Evolutionary conservation across 352 stramenopile species (phyloP).

Genomic region (Pythium dissimile): DNA sequence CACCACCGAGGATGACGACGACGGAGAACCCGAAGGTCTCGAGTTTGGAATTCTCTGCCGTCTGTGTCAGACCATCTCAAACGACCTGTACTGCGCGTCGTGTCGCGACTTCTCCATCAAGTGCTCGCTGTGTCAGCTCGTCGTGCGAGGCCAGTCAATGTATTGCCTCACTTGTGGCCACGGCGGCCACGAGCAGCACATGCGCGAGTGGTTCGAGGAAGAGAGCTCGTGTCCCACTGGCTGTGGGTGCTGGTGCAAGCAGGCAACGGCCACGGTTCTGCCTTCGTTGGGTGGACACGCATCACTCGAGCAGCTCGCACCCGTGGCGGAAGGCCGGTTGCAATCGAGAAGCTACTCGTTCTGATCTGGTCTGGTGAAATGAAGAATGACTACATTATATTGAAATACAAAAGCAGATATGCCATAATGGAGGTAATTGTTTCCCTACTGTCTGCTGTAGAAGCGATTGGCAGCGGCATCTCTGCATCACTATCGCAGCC

Average conservation of each 20-base stretch:
- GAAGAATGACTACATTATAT: slow-evolving; percentile 20
- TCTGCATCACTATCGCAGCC: neutral
- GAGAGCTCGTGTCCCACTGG: slow-evolving; percentile 76
- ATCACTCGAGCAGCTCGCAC: neutral
- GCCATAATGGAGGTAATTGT: too few species aligned
- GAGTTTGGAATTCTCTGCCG: slow-evolving; percentile 61
- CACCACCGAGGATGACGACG: neutral
- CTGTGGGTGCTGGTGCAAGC: slow-evolving; percentile 85
- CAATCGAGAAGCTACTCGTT: slow-evolving; percentile 73
- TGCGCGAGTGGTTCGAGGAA: slow-evolving; percentile 74
- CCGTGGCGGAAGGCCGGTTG: slow-evolving; percentile 21
- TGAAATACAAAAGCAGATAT: too few species aligned
- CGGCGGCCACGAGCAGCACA: slow-evolving; percentile 65
- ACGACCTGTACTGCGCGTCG: slow-evolving; percentile 48
- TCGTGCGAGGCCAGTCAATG: slow-evolving; percentile 82
- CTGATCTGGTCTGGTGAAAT: slow-evolving; percentile 24
- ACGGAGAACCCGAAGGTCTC: slow-evolving; percentile 38
- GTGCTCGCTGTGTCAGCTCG: slow-evolving; percentile 80
- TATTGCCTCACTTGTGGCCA: slow-evolving; percentile 86
- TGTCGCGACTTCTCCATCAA: slow-evolving; percentile 77
- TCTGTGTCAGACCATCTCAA: slow-evolving; percentile 45
- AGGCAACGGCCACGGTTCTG: slow-evolving; percentile 50
- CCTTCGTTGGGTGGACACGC: neutral
- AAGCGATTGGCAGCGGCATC: slow-evolving; percentile 10
- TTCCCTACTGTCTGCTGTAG: too few species aligned